Evolutionary conservation across 495 filamentous ascomycete species (phyloP).

Genomic region (Bombardia bombarda): DNA sequence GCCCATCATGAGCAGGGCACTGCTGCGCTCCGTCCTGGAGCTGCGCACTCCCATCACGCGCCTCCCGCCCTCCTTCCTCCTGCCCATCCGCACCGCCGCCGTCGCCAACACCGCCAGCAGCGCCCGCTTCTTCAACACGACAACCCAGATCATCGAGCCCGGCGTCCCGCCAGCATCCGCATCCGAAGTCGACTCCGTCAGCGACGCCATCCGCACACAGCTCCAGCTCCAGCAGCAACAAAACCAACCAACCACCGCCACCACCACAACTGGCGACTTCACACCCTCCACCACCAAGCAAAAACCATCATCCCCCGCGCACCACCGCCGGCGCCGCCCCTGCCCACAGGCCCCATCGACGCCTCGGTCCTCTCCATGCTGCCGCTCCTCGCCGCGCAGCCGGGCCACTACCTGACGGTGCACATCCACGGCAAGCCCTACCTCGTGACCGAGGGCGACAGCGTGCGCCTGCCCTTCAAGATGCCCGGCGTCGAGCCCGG

Average conservation of each 20-base stretch:
- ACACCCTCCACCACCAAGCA: conserved; percentile 36
- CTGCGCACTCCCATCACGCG: conserved; percentile 29
- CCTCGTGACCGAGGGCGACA: conserved; percentile 82
- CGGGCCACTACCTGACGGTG: conserved; percentile 74
- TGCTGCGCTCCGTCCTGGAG: conserved; percentile 41
- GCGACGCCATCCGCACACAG: background rate
- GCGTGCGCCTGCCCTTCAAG: conserved; percentile 85
- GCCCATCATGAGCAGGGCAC: conserved; percentile 33
- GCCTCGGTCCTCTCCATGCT: conserved; percentile 59
- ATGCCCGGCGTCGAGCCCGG: conserved; percentile 79
- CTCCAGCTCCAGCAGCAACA: conserved; percentile 13
- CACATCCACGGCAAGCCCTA: conserved; percentile 85
- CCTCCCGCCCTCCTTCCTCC: conserved; percentile 23
- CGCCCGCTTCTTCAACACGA: conserved; percentile 23
- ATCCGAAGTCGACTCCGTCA: too few species aligned
- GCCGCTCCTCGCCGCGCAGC: conserved; percentile 69
- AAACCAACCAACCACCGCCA: conserved; percentile 14
- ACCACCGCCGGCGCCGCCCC: conserved; percentile 47
- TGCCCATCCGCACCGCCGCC: conserved; percentile 17
- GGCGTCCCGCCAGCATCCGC: conserved; percentile 5
- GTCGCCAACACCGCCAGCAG: conserved; percentile 9
- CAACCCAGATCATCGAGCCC: conserved; percentile 21
- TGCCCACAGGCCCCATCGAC: conserved; percentile 41
- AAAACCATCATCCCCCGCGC: background rate
- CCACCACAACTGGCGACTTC: conserved; percentile 1